Evolutionary conservation across 495 filamentous ascomycete genomes (phyloP), one percentile per base, ranked within the genome.

Genomic region (Cryomyces minteri): DNA sequence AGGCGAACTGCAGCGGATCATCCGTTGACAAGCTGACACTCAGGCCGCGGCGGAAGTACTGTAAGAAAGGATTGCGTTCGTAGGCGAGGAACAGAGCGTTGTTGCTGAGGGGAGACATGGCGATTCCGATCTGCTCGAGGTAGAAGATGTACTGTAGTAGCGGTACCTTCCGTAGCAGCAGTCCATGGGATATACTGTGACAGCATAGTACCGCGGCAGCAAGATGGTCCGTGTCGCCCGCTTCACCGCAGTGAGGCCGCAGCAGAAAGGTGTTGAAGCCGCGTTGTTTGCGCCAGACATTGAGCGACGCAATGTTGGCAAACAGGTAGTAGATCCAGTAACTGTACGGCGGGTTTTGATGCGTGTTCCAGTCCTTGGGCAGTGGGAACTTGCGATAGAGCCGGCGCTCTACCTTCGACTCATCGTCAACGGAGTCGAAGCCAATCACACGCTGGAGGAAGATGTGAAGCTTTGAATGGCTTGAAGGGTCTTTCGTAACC

Each of bases 291-390:
- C 90, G 76, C 82, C 81, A 94, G 41, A 76, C 69, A 59, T 98
- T 98, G 52, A 98, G 72, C 9, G 90, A 93, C 1, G 82, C 74
- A 58, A 94, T 84, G 59, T 98, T 98, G 37, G 92, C 76, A 56
- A 86, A 98, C 44, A 98, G 74, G 58, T 94, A 88, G 64, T 96
- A 98, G 51, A 98, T 79, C 90, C 90, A 98, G 63, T 98, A 96
- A 58, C 79, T 95, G 64, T 98, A 98, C 2, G 92, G 90, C 28
- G 90, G 92, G 58, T 98, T 96, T 56, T 96, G 85, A 54, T 80
- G 86, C 12, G 83, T 80, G 49, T 79, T 73, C 90, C 90, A 98
- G 44, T 77, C 73, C 41, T 72, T 80, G 2, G 90, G 88, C 5
- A 88, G 76, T 5, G 92, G 92, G 45, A 92, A 98, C 58, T 98